Evolutionary conservation across 2,329 filamentous ascomycete genomes (phyloP), one percentile per base, ranked within the genome.

Genomic region (Lachnellula willkommii): DNA sequence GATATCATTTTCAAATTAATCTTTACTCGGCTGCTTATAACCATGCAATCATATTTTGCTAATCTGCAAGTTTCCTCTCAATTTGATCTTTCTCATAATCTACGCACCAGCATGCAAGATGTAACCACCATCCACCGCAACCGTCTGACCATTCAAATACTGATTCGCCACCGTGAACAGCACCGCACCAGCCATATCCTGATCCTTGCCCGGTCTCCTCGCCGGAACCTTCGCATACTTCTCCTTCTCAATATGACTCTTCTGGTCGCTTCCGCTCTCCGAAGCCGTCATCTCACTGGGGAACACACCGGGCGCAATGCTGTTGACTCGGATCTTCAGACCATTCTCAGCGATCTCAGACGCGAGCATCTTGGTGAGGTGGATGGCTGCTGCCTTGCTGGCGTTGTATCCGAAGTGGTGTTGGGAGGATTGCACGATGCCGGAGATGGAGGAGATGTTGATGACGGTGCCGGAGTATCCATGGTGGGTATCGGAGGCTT

Each of bases 171-270:
- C 77, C 17, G 75, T 71, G 58, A 80, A 84, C 26, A 85, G 66
- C 3, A 84, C 74, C 0, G 78, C 78, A 43, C 75, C 74, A 0
- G 79, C 81, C 75, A 84, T 84, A 64, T 84, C 81, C 35, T 77
- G 68, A 60, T 84, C 82, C 26, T 80, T 77, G 0, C 82, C 82
- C 0, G 80, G 80, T 45, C 79, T 65, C 56, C 71, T 70, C 5
- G 78, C 75, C 7, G 79, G 77, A 50, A 80, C 70, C 50, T 76
- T 77, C 58, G 71, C 64, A 65, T 77, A 79, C 61, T 78, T 73
- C 54, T 79, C 76, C 70, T 79, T 80, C 8, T 75, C 74, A 56
- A 83, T 73, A 57, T 77, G 68, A 32, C 73, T 77, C 73, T 82
- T 83, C 70, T 82, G 77, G 59, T 77, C 75, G 15, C 76, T 74